A percentile compares a stretch with the other conserved stretches of the same genome.
Conservation (phyloP, 2,329 filamentous ascomycete genomes). For the Botrytis hyacinthi region DNA sequence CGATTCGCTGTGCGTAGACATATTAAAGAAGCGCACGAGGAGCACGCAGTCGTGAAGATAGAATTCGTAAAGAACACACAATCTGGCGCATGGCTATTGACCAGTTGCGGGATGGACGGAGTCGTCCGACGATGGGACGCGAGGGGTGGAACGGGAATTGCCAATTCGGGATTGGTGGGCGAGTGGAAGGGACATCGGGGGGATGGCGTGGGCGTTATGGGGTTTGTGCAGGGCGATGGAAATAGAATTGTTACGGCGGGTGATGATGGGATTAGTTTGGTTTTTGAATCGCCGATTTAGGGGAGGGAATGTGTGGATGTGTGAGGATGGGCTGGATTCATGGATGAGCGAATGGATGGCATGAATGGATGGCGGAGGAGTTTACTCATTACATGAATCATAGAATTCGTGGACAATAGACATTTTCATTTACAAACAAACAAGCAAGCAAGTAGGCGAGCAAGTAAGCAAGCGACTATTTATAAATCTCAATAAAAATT, state of each 20-base stretch:
- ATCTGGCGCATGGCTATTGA: slow-evolving; percentile 66
- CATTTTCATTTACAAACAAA: neutral
- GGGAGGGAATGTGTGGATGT: neutral
- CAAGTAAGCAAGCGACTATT: neutral
- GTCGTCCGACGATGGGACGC: slow-evolving; percentile 87
- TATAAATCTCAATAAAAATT: neutral
- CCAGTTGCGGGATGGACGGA: slow-evolving; percentile 88
- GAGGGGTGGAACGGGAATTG: slow-evolving; percentile 63
- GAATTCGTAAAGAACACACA: slow-evolving; percentile 68
- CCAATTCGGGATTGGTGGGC: slow-evolving; percentile 67
- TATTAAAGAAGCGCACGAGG: slow-evolving; percentile 79
- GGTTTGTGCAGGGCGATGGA: slow-evolving; percentile 82
- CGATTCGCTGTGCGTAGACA: slow-evolving; percentile 83
- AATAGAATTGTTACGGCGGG: slow-evolving; percentile 82
- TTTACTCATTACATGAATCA: neutral
- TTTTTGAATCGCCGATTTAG: slow-evolving; percentile 55
- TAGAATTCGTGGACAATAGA: neutral
- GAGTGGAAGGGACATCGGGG: slow-evolving; percentile 92
- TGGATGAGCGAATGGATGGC: neutral
- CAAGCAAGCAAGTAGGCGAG: neutral
- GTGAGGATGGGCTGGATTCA: no score
- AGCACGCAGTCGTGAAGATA: slow-evolving; percentile 88
- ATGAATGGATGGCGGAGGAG: neutral
- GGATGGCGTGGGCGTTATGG: slow-evolving; percentile 80
- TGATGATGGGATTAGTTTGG: slow-evolving; percentile 72